phyloP scores from a whole-genome alignment of 1,284 basidiomycete species.

The Lentinula novae-zelandiae region DNA sequence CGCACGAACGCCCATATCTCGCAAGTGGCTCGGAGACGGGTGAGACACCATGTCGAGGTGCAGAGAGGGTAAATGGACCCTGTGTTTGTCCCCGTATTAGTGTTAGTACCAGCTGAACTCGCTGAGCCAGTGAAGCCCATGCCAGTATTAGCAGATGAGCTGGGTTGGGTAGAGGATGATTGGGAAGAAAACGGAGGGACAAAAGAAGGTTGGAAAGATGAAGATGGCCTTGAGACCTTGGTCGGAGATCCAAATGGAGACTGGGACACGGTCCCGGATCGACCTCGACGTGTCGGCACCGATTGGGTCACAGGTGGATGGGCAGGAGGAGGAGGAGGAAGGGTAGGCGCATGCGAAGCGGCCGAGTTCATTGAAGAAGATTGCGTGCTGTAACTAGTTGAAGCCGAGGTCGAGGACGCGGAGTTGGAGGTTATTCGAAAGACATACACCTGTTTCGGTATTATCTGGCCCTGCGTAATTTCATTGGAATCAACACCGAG shows the following conservation, averaged over 20 bases:
- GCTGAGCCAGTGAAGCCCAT: neutral
- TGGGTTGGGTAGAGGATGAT: constrained; percentile 13
- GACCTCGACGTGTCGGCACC: neutral
- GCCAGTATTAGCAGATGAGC: neutral
- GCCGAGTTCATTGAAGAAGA: constrained; percentile 19
- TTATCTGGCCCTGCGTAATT: constrained; percentile 15
- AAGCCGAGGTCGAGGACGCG: constrained; percentile 24
- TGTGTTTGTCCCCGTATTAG: neutral
- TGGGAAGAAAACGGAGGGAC: constrained; percentile 10
- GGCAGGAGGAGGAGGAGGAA: neutral
- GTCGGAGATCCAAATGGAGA: neutral
- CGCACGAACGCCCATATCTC: constrained; percentile 90
- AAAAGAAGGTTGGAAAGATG: constrained; percentile 2
- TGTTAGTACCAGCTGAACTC: neutral
- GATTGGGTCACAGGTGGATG: neutral
- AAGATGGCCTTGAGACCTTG: neutral
- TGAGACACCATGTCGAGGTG: constrained; percentile 73
- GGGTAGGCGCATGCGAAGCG: neutral
- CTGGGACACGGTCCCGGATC: constrained; percentile 1
- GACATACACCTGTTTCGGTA: constrained; percentile 51
- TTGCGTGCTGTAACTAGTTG: constrained; percentile 20
- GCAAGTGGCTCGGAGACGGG: constrained; percentile 81
- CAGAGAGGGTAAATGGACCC: constrained; percentile 67
- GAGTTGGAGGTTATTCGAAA: constrained; percentile 47
- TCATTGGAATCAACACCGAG: constrained; percentile 4